phyloP scores from a whole-genome alignment of 352 stramenopile genomes.

The Poterioochromonas sp. region DNA sequence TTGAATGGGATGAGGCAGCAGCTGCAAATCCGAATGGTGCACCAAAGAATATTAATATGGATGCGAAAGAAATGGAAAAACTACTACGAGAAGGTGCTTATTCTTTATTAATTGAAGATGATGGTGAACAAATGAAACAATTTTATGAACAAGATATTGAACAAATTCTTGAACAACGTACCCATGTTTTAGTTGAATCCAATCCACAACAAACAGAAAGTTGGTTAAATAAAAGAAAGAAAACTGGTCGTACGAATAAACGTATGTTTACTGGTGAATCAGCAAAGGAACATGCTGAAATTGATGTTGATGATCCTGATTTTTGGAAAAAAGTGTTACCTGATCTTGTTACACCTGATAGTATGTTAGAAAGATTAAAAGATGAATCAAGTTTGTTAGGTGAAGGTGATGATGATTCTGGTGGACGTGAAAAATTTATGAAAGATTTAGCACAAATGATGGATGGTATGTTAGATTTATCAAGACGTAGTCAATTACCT shows the following conservation, averaged over 20 bases:
- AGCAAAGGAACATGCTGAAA: slow-evolving; percentile 58
- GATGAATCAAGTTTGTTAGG: neutral
- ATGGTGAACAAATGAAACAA: slow-evolving; percentile 82
- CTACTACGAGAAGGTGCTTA: slow-evolving; percentile 91
- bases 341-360: slow-evolving; percentile 50
- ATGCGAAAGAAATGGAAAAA: slow-evolving; percentile 71
- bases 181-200: slow-evolving; percentile 60
- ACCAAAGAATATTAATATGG: neutral
- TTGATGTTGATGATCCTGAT: slow-evolving; percentile 88
- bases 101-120: slow-evolving; percentile 85
- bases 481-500: neutral
- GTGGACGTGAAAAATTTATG: slow-evolving; percentile 7
- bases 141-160: slow-evolving; percentile 89
- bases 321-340: slow-evolving; percentile 70
- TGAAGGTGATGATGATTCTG: neutral
- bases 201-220: slow-evolving; percentile 55
- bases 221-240: slow-evolving; percentile 44
- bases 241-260: slow-evolving; percentile 49
- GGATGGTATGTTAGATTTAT: slow-evolving; percentile 19
- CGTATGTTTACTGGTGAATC: slow-evolving; percentile 76
- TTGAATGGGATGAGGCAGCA: slow-evolving; percentile 75
- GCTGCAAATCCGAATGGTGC: slow-evolving; percentile 38
- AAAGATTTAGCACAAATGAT: slow-evolving; percentile 25
- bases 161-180: slow-evolving; percentile 61
- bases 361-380: neutral